These are phyloP conservation scores for Umbilicus rupestris DNA, from an alignment of 164 flowering plant genomes.

Conservation along the genomic window DNA sequence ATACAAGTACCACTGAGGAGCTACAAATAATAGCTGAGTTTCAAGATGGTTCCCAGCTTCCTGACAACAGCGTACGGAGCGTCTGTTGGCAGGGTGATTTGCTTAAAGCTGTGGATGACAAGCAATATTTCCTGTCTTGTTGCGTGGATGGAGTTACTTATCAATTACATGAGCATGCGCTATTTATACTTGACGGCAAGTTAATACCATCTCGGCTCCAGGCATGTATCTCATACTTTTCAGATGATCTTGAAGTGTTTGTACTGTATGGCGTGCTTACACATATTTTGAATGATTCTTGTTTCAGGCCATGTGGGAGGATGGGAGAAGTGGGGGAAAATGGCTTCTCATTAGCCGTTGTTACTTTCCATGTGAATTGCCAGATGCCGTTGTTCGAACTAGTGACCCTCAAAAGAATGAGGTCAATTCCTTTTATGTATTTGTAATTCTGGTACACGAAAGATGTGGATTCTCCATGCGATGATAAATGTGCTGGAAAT, in stretches of 20 bases:
- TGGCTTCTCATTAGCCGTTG: slow-evolving; percentile 50
- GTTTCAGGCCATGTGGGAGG: slow-evolving; percentile 82
- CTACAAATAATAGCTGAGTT: slow-evolving; percentile 1
- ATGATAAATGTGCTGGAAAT: too few relatives aligned
- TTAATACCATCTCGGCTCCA: slow-evolving; percentile 58
- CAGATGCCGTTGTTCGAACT: slow-evolving; percentile 57
- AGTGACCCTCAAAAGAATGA: slow-evolving; percentile 53
- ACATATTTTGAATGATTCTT: slow-evolving; percentile 11
- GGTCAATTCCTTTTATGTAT: slow-evolving; percentile 26
- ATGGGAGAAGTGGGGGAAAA: slow-evolving; percentile 41
- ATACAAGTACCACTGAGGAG: slow-evolving; percentile 9
- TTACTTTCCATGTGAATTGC: slow-evolving; percentile 65
- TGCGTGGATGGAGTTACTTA: slow-evolving; percentile 48
- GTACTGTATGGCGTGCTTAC: not conserved
- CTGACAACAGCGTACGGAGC: slow-evolving; percentile 24
- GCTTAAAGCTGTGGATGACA: slow-evolving; percentile 40
- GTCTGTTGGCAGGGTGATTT: slow-evolving; percentile 65
- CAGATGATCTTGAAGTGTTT: too few relatives aligned
- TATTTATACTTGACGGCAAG: slow-evolving; percentile 35
- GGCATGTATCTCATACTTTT: slow-evolving; percentile 26
- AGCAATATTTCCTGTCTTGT: slow-evolving; percentile 52
- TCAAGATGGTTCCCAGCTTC: slow-evolving; percentile 17
- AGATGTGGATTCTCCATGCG: too few relatives aligned
- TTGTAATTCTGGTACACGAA: not conserved
- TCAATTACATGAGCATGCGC: slow-evolving; percentile 59